Evolutionary conservation across 2,329 filamentous ascomycete species (phyloP), one percentile per base, ranked within the genome.

Genomic region (Balansia obtecta): DNA sequence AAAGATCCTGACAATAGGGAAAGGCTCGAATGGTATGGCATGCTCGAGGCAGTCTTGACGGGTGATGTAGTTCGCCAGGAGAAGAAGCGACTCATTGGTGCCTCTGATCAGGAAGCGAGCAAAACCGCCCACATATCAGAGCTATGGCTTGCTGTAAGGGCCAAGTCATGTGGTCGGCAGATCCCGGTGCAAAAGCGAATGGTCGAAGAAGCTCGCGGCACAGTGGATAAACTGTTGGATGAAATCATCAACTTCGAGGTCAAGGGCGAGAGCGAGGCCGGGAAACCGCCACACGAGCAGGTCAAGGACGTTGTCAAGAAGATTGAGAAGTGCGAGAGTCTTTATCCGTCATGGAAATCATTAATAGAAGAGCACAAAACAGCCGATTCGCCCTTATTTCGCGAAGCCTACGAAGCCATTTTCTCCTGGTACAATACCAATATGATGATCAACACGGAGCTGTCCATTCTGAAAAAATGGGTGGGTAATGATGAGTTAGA

Each of bases 351-450:
- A 1, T 82, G 84, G 63, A 76, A 80, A 52, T 79, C 86, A 7
- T 77, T 98, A 53, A 80, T 86, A 54, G 67, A 73, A 2, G 85
- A 85, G 20, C 86, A 96, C 63, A 85, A 88, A 22, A 72, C 84
- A 40, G 86, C 88, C 48, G 82, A 80, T 30, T 94, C 89, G 1
- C 75, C 80, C 32, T 77, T 83, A 32, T 98, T 90, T 68, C 76
- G 79, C 54, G 84, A 90, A 54, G 88, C 88, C 30, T 93, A 86
- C 61, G 86, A 95, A 63, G 85, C 91, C 46, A 85, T 98, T 56
- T 82, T 95, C 54, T 84, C 91, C 3, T 98, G 93, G 93, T 85
- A 95, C 73, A 98, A 97, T 67, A 96, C 90, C 48, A 96, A 90
- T 33, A 83, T 91, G 63, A 82, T 95, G 62, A 97, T 98, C 74